Base-by-base conservation (phyloP, 352 stramenopile species). In the Phytophthora ohioensis region DNA sequence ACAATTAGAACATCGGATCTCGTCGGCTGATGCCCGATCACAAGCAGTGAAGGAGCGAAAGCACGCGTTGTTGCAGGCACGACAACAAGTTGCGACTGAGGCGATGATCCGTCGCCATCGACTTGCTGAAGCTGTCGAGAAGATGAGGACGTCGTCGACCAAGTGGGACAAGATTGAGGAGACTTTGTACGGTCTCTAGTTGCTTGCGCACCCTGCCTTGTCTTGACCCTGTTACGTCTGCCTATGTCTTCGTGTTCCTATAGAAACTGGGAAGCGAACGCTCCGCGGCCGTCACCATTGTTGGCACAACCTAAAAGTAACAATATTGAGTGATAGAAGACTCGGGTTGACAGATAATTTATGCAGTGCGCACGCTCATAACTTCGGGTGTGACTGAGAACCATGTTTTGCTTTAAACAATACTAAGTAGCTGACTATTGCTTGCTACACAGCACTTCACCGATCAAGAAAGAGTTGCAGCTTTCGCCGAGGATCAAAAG, bases 81-180 rank as follows among this genome's bases (percentile, higher is more conserved):
- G 85, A 17, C 81, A 94, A 46, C 81, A 93, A 67, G 73, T 90
- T 8, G 75, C 82, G 7, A 78, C 88, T 17, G 84, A 92, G 10
- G 80, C 82, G 39, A 76, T 93, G 48, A 65, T 90, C 4, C 84
- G 87, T 45, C 91, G 91, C 39, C 84, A 93, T 68, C 75, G 76
- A 47, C 91, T 93, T 47, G 73, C 70, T 21, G 71, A 92, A 52
- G 84, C 81, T 4, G 80, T 95, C 32, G 84, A 92, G 55, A 79
- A 93, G 43, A 72, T 93, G 42, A 80, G 82, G 9, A 71, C 65
- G 38, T 84, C 65, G 58, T 64, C 58, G 11, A 87, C 85, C 59
- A 90, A 92, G 54, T 94, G 85, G 87, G 85, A 94, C 67, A 90
- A 90, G 59, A 81, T 93, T 67, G 83, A 93, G 57, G 85, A 92